Evolutionary conservation across 1,284 basidiomycete species (phyloP), one percentile per base, ranked within the genome.

Genomic region (Ustilago loliicola): DNA sequence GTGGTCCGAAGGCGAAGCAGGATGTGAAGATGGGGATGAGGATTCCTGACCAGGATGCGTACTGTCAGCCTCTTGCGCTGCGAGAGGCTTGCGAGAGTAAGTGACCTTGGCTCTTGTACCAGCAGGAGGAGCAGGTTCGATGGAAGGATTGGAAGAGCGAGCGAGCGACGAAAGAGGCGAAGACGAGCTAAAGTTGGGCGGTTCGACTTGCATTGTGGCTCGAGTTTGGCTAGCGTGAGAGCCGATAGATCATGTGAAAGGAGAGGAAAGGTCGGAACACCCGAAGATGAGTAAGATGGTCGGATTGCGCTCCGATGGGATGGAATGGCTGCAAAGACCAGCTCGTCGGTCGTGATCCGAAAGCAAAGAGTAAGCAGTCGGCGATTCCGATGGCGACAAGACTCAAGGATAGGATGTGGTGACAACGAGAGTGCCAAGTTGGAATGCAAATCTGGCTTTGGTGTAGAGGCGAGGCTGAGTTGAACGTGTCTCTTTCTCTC

Each of bases 121-220:
- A 13, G 54, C 54, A 9, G 36, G 29, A 8, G 69, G 54, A 5
- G 47, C 58, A 9, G 58, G 50, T 0, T 77, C 51, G 54, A 77
- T 60, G 27, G 73, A 76, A n/a, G 74, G 74, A 9, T 59, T 48
- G 29, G 74, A 77, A n/a, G 73, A 72, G n/a, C 65, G 32, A 32
- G 61, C 66, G 48, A 77, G 65, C 59, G 66, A 77, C 38, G 69
- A 66, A 59, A 77, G 74, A 5, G 69, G 62, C 7, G 66, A 74
- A 13, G 62, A 69, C 2, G 66, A 47, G 48, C 48, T 21, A 25
- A 56, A 40, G 23, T 10, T 48, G n/a, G 55, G 42, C 15, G 50
- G 30, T 29, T 67, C 70, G 61, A 72, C 65, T 52, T 73, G 66
- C 71, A 73, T 73, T 34, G 45, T 61, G 58, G 36, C n/a, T 15